Base-by-base conservation (phyloP, 2,329 filamentous ascomycete genomes). In the Cytospora mali region DNA sequence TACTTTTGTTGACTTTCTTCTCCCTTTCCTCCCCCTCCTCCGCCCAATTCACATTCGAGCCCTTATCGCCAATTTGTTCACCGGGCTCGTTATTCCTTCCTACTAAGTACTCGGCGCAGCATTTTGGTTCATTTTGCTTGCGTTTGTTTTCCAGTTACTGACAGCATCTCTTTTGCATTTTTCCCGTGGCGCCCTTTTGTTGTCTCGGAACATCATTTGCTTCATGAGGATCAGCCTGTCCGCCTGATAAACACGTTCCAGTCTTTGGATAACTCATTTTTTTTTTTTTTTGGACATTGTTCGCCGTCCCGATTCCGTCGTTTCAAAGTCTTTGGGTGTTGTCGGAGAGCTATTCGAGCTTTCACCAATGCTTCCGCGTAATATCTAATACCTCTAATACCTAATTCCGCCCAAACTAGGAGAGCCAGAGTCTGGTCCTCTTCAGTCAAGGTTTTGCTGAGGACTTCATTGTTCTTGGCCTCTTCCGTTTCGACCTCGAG, bases 361-460 rank as follows among this genome's bases (percentile, higher is more conserved):
- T 49, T 27, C 61, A 51, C 65, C 66, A 69, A 69, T 70, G 68
- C 60, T 39, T 55, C 63, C 64, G 66, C 60, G 60, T 72, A 72
- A 72, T 72, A 58, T 33, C 52, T 72, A 72, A 73, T 72, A 54
- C 50, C 55, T 23, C 18, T 42, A 42, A 42, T 42, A 42, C 39
- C 39, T 69, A 70, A 71, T 71, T 65, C 31, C 27, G 70, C 65
- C 50, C 25, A 58, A 31, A 55, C 33, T 23, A 25, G 28, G 33
- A 49, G 29, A 61, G 66, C 68, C 63, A 56, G 69, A 67, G 68
- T 69, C 69, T 59, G 68, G 68, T 65, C 67, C 67, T 68, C 67
- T 62, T 18, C 56, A 62, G 62, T 63, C 66, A 55, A 33, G 39
- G 25, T 31, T 4, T 23, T 33, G 27, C 51, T 60, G 54, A 64